phyloP scores from a whole-genome alignment of 371 early-diverging fungal species.

The Mortierella sp. region DNA sequence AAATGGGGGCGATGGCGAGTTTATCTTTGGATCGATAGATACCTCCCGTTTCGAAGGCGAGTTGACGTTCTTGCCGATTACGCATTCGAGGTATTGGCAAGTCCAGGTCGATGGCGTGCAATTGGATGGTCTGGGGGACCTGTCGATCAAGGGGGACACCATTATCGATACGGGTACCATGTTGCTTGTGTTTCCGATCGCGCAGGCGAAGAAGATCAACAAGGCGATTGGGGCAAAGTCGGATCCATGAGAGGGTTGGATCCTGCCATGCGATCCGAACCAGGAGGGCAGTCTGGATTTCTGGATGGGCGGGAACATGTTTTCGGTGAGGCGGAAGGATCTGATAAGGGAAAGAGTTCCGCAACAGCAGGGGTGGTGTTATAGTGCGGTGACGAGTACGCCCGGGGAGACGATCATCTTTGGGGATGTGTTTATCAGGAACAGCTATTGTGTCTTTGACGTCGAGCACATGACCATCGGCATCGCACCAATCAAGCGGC shows the following conservation, averaged over 20 bases:
- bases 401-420: constrained; percentile 57
- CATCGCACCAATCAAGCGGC: constrained; percentile 27
- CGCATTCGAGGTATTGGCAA: constrained; percentile 42
- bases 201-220: constrained; percentile 38
- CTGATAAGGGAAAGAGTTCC: constrained; percentile 41
- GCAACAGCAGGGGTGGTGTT: constrained; percentile 29
- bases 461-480: constrained; percentile 35
- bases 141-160: constrained; percentile 28
- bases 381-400: constrained; percentile 38
- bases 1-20: constrained; percentile 43
- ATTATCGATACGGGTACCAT: constrained; percentile 52
- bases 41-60: constrained; percentile 57
- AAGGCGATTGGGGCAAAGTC: constrained; percentile 38
- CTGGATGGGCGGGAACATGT: constrained; percentile 36
- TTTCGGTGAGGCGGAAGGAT: constrained; percentile 33
- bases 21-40: constrained; percentile 52
- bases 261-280: constrained; percentile 44
- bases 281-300: constrained; percentile 39
- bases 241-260: constrained; percentile 46
- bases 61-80: constrained; percentile 59
- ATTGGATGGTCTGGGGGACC: constrained; percentile 13
- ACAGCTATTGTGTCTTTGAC: constrained; percentile 63
- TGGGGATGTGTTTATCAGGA: constrained; percentile 64
- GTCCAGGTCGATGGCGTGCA: constrained; percentile 29
- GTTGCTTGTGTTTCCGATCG: constrained; percentile 34